Evolutionary conservation across 2,329 filamentous ascomycete genomes (phyloP).

Genomic region (Fusarium pseudograminearum): DNA sequence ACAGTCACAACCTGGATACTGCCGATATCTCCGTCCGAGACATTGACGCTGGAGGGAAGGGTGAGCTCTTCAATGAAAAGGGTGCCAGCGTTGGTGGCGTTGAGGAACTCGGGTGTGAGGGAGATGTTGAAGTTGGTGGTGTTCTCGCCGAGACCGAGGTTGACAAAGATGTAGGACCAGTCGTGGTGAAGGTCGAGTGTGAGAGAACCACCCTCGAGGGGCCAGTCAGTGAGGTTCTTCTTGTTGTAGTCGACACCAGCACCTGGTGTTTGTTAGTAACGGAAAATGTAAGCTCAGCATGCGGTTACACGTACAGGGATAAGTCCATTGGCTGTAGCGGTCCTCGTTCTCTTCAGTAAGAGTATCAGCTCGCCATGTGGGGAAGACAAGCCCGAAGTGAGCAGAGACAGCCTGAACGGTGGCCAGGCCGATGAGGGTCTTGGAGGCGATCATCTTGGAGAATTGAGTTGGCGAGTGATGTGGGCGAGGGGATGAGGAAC

Average conservation of each 20-base stretch:
- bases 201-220: constrained; percentile 62
- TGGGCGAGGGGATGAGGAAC: constrained; percentile 4
- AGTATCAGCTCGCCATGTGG: constrained; percentile 62
- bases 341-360: constrained; percentile 54
- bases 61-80: constrained; percentile 74
- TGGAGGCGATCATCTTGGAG: constrained; percentile 48
- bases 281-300: not conserved
- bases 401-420: constrained; percentile 56
- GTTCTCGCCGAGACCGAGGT: constrained; percentile 63
- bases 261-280: constrained; percentile 51
- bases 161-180: constrained; percentile 66
- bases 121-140: constrained; percentile 76
- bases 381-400: constrained; percentile 63
- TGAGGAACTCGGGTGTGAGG: constrained; percentile 69
- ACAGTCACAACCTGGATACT: constrained; percentile 78
- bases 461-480: not conserved
- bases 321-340: constrained; percentile 62
- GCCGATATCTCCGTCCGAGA: constrained; percentile 71
- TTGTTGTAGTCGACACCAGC: constrained; percentile 60
- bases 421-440: constrained; percentile 52
- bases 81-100: constrained; percentile 69
- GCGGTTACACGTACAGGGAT: constrained; percentile 60
- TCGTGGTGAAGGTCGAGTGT: constrained; percentile 63
- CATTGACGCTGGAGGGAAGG: constrained; percentile 61
- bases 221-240: constrained; percentile 66